Evolutionary conservation across 768 basidiomycete genomes (phyloP).

Genomic region (Mrakia hoshinonis): DNA sequence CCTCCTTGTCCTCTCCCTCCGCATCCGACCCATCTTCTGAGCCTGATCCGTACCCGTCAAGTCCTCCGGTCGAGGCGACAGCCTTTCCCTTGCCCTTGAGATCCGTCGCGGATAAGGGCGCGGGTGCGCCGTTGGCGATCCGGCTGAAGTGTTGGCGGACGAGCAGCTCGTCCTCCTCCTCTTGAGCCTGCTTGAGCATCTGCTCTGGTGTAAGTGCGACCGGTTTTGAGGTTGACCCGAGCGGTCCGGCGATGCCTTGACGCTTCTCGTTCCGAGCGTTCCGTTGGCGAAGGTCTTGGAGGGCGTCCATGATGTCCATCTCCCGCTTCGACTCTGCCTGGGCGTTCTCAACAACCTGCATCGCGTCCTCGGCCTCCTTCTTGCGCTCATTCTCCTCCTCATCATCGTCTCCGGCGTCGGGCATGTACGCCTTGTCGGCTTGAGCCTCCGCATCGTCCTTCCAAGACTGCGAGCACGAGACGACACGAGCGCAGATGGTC

Average conservation of each 20-base stretch:
- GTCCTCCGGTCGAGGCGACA: background rate
- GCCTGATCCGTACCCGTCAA: conserved; percentile 19
- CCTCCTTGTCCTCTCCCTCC: conserved; percentile 22
- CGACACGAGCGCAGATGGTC: background rate
- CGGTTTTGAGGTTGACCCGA: conserved; percentile 17
- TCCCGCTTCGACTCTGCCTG: conserved; percentile 87
- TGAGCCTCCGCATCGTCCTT: conserved; percentile 41
- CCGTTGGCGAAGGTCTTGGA: conserved; percentile 63
- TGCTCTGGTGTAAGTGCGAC: conserved; percentile 44
- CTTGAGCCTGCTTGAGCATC: conserved; percentile 53
- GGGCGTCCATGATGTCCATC: conserved; percentile 94
- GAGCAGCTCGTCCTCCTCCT: conserved; percentile 85
- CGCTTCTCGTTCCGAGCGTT: conserved; percentile 68
- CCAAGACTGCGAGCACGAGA: conserved; percentile 31
- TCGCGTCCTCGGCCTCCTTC: conserved; percentile 58
- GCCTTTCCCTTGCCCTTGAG: conserved; percentile 29
- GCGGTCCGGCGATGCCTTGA: conserved; percentile 50
- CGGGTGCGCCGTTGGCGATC: conserved; percentile 42
- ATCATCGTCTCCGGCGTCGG: conserved; percentile 78
- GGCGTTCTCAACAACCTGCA: conserved; percentile 91
- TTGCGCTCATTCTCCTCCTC: conserved; percentile 42
- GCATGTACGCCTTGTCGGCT: conserved; percentile 56
- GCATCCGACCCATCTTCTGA: conserved; percentile 13
- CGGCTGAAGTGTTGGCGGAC: conserved; percentile 83
- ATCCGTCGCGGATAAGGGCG: conserved; percentile 30